Evolutionary conservation across 2,329 filamentous ascomycete genomes (phyloP).

Genomic region (Aspergillus ruber): DNA sequence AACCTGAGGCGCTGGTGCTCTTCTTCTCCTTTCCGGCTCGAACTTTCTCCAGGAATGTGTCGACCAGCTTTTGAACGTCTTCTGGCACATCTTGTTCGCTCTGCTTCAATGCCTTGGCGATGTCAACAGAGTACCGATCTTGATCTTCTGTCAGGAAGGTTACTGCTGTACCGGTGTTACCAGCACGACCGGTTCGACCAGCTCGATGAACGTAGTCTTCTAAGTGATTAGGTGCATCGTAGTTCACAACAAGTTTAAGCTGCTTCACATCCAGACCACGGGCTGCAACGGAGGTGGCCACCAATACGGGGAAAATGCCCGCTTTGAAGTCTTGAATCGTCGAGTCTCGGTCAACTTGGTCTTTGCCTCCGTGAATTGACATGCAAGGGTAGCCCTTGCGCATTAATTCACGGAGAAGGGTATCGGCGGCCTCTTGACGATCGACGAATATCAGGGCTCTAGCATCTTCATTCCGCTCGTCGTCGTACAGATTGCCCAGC

Average conservation of each 20-base stretch:
- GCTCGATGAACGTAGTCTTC: constrained; percentile 96
- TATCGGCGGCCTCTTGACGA: constrained; percentile 82
- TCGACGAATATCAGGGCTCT: constrained; percentile 88
- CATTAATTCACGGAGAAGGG: constrained; percentile 69
- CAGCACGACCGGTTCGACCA: constrained; percentile 87
- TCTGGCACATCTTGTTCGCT: constrained; percentile 80
- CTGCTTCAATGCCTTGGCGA: constrained; percentile 86
- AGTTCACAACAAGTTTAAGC: constrained; percentile 92
- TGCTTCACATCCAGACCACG: constrained; percentile 94
- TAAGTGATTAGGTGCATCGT: constrained; percentile 85
- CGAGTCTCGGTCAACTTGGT: constrained; percentile 87
- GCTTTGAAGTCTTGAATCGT: constrained; percentile 91
- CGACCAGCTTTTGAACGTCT: constrained; percentile 53
- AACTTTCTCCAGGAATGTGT: constrained; percentile 78
- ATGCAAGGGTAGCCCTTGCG: constrained; percentile 83
- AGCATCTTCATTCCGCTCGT: constrained; percentile 76
- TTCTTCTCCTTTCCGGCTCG: constrained; percentile 81
- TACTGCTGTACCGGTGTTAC: constrained; percentile 88
- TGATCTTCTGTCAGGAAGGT: constrained; percentile 91
- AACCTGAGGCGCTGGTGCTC: constrained; percentile 65
- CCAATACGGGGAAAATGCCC: constrained; percentile 79
- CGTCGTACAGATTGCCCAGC: constrained; percentile 71
- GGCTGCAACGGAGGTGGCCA: constrained; percentile 92
- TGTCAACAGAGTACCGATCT: constrained; percentile 81
- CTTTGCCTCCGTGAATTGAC: constrained; percentile 90